Base-by-base conservation (phyloP, 345 rosid genomes). In the Gossypium longicalyx region DNA sequence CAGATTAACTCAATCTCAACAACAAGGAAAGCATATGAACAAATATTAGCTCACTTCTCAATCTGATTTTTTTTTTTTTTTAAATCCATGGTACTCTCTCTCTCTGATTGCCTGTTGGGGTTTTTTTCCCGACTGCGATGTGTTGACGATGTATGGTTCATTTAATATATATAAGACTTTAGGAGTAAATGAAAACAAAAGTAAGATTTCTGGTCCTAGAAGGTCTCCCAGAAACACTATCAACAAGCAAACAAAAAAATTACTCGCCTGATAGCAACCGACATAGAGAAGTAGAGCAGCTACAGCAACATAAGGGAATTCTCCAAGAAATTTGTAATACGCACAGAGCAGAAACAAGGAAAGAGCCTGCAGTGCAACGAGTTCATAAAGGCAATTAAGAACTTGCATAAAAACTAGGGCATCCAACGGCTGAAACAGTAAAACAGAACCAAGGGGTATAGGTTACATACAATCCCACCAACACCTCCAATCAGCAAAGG, bases 401-500 rank as follows among this genome's bases (percentile, higher is more conserved):
- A 16, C 38, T 38, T 69, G 20, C 19, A 56, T 13, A 68, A 16
- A 43, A 45, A 70, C 12, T 29, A 64, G 8, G 7, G 54, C 12
- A 45, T 54, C n/a, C 15, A 70, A 67, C 12, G 16, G 43, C 43
- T 22, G 53, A 29, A 69, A 66, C 60, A 67, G 54, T 43, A 44
- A 15, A 73, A 71, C 54, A 74, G 27, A 47, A 57, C 49, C 44
- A 41, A 74, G 56, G 59, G 67, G 60, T 73, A 74, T 25, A 51
- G 63, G 51, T 74, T 66, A 76, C 83, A 73, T 85, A 93, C 99
- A 78, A 95, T 87, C 63, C 98, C 99, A 74, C 94, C 80, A 79
- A 91, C 99, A 76, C 98, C 99, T 65, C 90, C 93, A 66, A 95
- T 91, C 73, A 95, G 83, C 76, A 95, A 82, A 47, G 99, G 97